Percentiles rank a stretch among this genome's conserved stretches.
Conservation (phyloP, 257 asterid species). For the Solanum raphanifolium region DNA sequence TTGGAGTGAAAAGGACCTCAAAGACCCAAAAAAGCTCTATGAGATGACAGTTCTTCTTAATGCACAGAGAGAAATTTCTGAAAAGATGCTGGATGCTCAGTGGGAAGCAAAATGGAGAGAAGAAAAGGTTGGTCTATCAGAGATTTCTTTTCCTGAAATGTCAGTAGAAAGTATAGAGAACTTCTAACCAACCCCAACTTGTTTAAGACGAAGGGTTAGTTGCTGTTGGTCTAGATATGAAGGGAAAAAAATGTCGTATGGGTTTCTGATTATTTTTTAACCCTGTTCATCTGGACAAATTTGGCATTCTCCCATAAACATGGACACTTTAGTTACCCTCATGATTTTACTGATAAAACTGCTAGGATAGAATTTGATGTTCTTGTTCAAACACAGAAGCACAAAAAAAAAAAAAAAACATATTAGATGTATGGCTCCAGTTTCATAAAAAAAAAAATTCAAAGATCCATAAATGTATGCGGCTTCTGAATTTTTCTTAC, state of each 20-base stretch:
- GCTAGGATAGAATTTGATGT: background rate
- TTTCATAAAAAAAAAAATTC: fast-evolving
- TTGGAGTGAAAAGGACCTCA: slow-evolving; percentile 76
- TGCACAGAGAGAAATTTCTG: slow-evolving; percentile 86
- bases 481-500: background rate
- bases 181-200: background rate
- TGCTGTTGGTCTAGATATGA: background rate
- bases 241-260: background rate
- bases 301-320: background rate
- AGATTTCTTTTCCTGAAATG: background rate
- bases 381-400: background rate
- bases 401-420: background rate
- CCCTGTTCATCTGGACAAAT: background rate
- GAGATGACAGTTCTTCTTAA: slow-evolving; percentile 89
- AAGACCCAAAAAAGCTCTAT: slow-evolving; percentile 82
- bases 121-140: slow-evolving; percentile 47
- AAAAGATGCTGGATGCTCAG: slow-evolving; percentile 66
- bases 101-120: slow-evolving; percentile 96
- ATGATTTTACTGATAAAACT: background rate
- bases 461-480: background rate
- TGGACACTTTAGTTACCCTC: background rate
- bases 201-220: background rate
- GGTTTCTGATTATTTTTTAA: background rate
- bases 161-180: background rate
- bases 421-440: background rate